A percentile compares a stretch with the other conserved stretches of the same genome.
phyloP scores from a whole-genome alignment of 2,329 filamentous ascomycete genomes.

The Trichoderma atroviride region DNA sequence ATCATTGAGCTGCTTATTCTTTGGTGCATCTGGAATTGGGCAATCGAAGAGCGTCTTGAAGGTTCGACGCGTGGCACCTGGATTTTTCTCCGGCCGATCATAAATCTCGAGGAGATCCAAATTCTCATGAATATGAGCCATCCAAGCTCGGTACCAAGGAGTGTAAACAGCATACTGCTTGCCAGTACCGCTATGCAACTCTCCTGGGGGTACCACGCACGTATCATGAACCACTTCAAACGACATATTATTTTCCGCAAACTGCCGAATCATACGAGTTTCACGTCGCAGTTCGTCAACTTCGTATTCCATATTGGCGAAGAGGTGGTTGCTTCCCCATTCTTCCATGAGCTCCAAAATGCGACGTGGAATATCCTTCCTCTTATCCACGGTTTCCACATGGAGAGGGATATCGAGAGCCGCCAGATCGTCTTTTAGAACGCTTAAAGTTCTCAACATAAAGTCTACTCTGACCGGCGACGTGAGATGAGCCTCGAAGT shows the following conservation, averaged over 20 bases:
- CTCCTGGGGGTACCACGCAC: constrained; percentile 77
- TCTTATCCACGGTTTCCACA: constrained; percentile 69
- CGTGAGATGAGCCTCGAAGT: constrained; percentile 79
- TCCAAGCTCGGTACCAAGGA: constrained; percentile 80
- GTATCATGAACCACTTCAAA: constrained; percentile 79
- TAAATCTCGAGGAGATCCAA: constrained; percentile 66
- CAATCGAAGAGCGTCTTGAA: constrained; percentile 62
- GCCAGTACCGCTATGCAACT: constrained; percentile 66
- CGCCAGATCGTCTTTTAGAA: constrained; percentile 67
- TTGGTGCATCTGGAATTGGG: constrained; percentile 62
- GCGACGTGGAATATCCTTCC: constrained; percentile 62
- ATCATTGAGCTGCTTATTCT: constrained; percentile 61
- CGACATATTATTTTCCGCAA: constrained; percentile 64
- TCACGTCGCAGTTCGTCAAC: constrained; percentile 86
- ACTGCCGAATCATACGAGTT: constrained; percentile 62
- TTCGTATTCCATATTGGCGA: constrained; percentile 86
- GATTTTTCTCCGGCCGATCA: constrained; percentile 49
- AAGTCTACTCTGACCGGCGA: constrained; percentile 78
- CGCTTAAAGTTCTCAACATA: constrained; percentile 69
- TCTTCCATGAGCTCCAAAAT: constrained; percentile 67
- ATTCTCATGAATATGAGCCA: constrained; percentile 71
- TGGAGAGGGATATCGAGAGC: constrained; percentile 77
- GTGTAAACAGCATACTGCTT: constrained; percentile 83
- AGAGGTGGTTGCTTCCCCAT: constrained; percentile 77
- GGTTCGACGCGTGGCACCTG: constrained; percentile 40